Conservation (phyloP, 768 basidiomycete species). For the Coprinopsis sp. region DNA sequence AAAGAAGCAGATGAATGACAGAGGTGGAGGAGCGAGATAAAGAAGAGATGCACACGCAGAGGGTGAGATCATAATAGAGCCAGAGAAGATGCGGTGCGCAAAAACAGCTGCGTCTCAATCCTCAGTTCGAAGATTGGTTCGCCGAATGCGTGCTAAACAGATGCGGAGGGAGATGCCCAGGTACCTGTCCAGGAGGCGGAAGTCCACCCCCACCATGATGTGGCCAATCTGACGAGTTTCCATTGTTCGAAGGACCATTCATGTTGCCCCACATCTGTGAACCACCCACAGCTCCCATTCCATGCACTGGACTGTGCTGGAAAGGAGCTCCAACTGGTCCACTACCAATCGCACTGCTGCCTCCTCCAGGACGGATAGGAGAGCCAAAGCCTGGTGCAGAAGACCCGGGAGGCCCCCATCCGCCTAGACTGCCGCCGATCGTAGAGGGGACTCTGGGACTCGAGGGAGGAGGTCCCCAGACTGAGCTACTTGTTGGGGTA, state of each 20-base stretch:
- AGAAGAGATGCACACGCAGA: too few species aligned
- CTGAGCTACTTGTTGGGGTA: background rate
- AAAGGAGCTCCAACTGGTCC: constrained; percentile 1
- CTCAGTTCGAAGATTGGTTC: constrained; percentile 7
- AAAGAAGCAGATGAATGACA: too few species aligned
- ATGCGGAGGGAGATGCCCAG: background rate
- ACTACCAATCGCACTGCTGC: background rate
- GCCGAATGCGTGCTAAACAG: constrained; percentile 7
- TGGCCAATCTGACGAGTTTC: too few species aligned
- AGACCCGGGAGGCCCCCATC: background rate
- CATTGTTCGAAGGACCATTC: too few species aligned
- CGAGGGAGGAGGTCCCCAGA: constrained; percentile 2
- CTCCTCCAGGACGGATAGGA: background rate
- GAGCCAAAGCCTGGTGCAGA: background rate
- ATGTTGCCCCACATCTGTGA: too few species aligned
- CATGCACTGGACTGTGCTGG: background rate
- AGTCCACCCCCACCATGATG: background rate
- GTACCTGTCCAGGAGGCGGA: background rate
- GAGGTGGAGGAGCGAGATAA: too few species aligned
- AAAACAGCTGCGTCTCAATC: too few species aligned
- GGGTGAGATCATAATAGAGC: too few species aligned
- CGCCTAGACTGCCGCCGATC: constrained; percentile 1
- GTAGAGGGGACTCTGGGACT: background rate
- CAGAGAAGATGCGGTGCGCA: too few species aligned
- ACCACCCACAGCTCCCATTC: too few species aligned